Conservation (phyloP, 768 basidiomycete genomes). For the Hygrophorus russula region DNA sequence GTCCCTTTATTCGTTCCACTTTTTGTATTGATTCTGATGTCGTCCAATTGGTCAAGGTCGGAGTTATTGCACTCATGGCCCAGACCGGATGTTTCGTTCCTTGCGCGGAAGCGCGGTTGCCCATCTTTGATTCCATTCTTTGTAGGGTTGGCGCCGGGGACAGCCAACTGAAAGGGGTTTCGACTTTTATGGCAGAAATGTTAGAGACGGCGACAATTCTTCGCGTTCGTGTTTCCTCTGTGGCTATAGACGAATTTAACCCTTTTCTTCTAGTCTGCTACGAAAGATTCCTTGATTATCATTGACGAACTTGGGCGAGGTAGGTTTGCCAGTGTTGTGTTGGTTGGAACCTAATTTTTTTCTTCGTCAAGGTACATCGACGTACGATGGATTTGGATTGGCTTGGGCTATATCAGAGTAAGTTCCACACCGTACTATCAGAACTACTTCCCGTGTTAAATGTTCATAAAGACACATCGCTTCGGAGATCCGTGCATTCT, state of each 20-base stretch:
- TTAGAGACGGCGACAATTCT: constrained; percentile 95
- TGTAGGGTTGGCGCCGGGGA: constrained; percentile 97
- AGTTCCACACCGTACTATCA: constrained; percentile 10
- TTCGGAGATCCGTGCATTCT: constrained; percentile 84
- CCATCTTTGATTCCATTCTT: constrained; percentile 91
- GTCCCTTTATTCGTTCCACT: constrained; percentile 23
- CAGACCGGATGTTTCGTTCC: constrained; percentile 95
- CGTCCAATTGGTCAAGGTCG: constrained; percentile 49
- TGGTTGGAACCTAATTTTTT: not conserved
- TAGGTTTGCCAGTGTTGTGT: constrained; percentile 14
- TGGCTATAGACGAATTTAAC: not conserved
- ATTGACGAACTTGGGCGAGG: constrained; percentile 96
- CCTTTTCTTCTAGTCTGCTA: constrained; percentile 54
- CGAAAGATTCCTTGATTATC: constrained; percentile 87
- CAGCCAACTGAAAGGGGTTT: constrained; percentile 94
- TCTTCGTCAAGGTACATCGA: constrained; percentile 63
- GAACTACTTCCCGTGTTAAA: constrained; percentile 1
- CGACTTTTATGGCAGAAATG: constrained; percentile 99
- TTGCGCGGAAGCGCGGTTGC: constrained; percentile 73
- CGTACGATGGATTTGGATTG: constrained; percentile 94
- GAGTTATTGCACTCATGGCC: constrained; percentile 94
- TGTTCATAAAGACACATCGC: constrained; percentile 73
- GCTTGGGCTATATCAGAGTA: constrained; percentile 99
- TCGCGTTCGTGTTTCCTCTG: constrained; percentile 35
- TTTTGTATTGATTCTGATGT: not conserved